phyloP scores from a whole-genome alignment of 2,329 filamentous ascomycete species.

The Drechslerella dactyloides region DNA sequence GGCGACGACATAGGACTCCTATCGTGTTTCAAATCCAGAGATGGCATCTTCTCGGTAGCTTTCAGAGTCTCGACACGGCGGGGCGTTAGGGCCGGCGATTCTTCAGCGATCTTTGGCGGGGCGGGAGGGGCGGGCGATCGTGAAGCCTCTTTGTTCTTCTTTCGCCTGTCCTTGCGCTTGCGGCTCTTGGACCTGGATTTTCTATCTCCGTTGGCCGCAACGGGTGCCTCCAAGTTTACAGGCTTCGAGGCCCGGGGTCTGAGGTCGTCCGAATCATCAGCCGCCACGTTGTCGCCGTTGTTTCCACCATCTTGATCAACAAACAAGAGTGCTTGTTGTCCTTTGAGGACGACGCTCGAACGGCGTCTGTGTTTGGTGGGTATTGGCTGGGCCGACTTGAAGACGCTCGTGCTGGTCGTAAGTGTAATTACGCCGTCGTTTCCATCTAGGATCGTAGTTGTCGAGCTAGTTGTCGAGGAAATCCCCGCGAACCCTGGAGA shows the following conservation, averaged over 20 bases:
- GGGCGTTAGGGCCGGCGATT: constrained; percentile 33
- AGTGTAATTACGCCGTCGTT: constrained; percentile 18
- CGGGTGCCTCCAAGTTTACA: constrained; percentile 17
- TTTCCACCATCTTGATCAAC: constrained; percentile 25
- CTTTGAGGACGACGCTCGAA: constrained; percentile 44
- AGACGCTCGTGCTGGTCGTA: constrained; percentile 33
- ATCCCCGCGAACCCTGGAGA: constrained; percentile 41
- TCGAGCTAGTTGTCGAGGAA: constrained; percentile 31
- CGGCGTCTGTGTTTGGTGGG: constrained; percentile 22
- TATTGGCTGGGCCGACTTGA: constrained; percentile 18
- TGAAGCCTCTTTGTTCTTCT: constrained; percentile 34
- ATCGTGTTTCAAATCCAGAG: constrained; percentile 32
- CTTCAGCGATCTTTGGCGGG: constrained; percentile 32
- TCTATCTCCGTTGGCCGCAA: constrained; percentile 28
- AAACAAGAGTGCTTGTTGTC: constrained; percentile 37
- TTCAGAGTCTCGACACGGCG: constrained; percentile 37
- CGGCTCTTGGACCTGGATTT: constrained; percentile 48
- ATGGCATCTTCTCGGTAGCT: constrained; percentile 24
- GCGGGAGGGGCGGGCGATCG: constrained; percentile 31
- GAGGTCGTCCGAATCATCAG: constrained; percentile 24
- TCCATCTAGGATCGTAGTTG: constrained; percentile 18
- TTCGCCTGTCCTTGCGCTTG: constrained; percentile 44
- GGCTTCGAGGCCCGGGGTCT: constrained; percentile 24
- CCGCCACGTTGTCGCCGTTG: constrained; percentile 9
- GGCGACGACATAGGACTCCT: constrained; percentile 25